Base-by-base conservation (phyloP, 768 basidiomycete genomes). In the Podaxis rugospora region DNA sequence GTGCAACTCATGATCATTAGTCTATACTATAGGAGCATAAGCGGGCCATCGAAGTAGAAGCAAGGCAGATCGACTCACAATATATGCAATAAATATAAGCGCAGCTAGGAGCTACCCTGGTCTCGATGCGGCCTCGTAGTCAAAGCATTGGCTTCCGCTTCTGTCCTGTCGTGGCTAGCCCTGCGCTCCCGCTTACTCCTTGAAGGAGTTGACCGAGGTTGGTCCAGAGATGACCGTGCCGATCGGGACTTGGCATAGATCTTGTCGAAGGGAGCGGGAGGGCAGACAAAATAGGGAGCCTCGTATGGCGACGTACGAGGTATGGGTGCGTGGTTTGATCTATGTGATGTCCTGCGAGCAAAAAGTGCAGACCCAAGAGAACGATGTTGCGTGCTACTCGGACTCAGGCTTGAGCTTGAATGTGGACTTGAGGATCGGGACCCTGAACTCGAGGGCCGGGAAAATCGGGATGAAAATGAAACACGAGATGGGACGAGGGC, bases 201-300 rank as follows among this genome's bases (percentile, higher is more conserved):
- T 36, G 52, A 53, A 18, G 52, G n/a, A n/a, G 52, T 37, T 23
- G 21, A 37, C 32, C 7, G 21, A 16, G 52, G 14, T 7, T 49
- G 35, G 11, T 57, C 56, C 13, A 57, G 3, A 21, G 56, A 40
- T 18, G 25, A 32, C 23, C 50, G 39, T 21, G 52, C 18, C n/a
- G 49, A 51, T 37, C 57, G 49, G 11, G 27, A 27, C 16, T 13
- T 18, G 7, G n/a, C 14, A 10, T 21, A 21, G 2, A 14, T 25
- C 36, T 63, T 61, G 25, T 71, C 68, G 11, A 70, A 57, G 35
- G 69, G 51, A 18, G 69, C 62, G 5, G 78, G 78, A 9, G 78
- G 78, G 25, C 72, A 63, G 1, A 78, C 78, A 62, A 80, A 80
- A 72, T 79, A 79, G 5, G 79, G 78, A 28, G 79, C 75, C 50